Base-by-base conservation (phyloP, 371 early-diverging fungal species). In the Blakeslea trispora region DNA sequence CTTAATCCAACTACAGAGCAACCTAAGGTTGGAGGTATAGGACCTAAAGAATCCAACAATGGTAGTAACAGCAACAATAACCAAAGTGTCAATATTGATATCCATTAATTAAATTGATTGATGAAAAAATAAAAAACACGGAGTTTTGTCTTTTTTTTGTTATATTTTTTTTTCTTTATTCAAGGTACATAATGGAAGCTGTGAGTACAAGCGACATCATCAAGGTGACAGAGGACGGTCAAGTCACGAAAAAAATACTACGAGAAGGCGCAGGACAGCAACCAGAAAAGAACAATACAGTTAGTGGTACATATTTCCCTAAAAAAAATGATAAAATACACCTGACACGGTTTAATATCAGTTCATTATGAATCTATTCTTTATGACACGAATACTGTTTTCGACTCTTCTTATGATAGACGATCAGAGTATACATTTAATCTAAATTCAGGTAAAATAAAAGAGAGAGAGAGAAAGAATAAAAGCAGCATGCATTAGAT, bases 361-460 rank as follows among this genome's bases (percentile, higher is more conserved):
- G 77, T 76, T 19, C 77, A 72, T 47, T 72, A 70, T 42, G 73
- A 76, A 0, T 59, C 60, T 6, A 71, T 43, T 31, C 54, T 72
- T 31, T 34, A 48, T 15, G 53, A 65, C 0, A 44, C 49, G n/a
- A 51, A 63, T 9, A 18, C 40, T 19, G 50, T 66, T 21, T 76
- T 71, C 53, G 77, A 76, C 52, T 76, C 77, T 0, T 70, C 77
- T 14, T 63, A 65, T 13, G 69, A 71, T 32, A 54, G 55, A 42
- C 55, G 50, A 19, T 40, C 47, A 9, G 63, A 55, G 19, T 60
- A 60, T 24, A 65, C 48, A 1, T 65, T 65, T 45, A 39, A 22
- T 37, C 42, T 62, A 7, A 53, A 57, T 34, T 34, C 47, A 9
- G 43, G 63, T 52, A 56, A 53, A 6, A 15, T 17, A 28, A 28